phyloP scores from a whole-genome alignment of 2,329 filamentous ascomycete genomes.

The Ophiosphaerella narmari region DNA sequence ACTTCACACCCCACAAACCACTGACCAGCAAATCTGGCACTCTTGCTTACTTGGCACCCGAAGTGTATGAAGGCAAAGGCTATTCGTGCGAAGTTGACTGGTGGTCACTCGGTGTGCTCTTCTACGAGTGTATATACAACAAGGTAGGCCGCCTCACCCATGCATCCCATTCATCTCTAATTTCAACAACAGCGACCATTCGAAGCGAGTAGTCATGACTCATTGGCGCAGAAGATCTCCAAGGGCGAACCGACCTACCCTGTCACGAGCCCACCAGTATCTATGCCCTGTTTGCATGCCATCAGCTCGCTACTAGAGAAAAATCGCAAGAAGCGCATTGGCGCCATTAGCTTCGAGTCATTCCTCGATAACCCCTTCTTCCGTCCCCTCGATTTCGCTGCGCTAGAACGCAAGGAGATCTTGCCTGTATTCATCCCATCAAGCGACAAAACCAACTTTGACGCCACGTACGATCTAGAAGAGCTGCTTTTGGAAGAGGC shows the following conservation, averaged over 20 bases:
- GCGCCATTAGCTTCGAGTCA: slow-evolving; percentile 77
- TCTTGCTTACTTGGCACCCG: slow-evolving; percentile 90
- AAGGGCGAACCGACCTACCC: slow-evolving; percentile 84
- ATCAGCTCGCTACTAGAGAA: slow-evolving; percentile 82
- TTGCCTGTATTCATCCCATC: slow-evolving; percentile 91
- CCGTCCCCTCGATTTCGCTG: slow-evolving; percentile 78
- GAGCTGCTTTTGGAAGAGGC: slow-evolving; percentile 93
- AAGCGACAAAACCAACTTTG: slow-evolving; percentile 98
- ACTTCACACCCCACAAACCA: slow-evolving; percentile 79
- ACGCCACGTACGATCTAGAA: slow-evolving; percentile 96
- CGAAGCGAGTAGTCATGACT: slow-evolving; percentile 83
- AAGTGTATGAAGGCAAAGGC: slow-evolving; percentile 89
- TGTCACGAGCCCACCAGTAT: slow-evolving; percentile 89
- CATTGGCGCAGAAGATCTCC: slow-evolving; percentile 78
- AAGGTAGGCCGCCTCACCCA: slow-evolving; percentile 66
- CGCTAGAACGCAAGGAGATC: slow-evolving; percentile 82
- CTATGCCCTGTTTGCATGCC: slow-evolving; percentile 84
- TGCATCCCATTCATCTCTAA: neutral
- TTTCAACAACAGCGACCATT: slow-evolving; percentile 73
- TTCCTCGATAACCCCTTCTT: slow-evolving; percentile 93
- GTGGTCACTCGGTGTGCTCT: slow-evolving; percentile 98
- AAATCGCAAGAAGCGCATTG: slow-evolving; percentile 80
- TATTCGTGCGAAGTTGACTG: slow-evolving; percentile 93
- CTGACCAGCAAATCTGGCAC: slow-evolving; percentile 97
- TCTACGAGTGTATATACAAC: slow-evolving; percentile 99